Conservation (phyloP, 352 stramenopile species). For the Globisporangium echinulatum region DNA sequence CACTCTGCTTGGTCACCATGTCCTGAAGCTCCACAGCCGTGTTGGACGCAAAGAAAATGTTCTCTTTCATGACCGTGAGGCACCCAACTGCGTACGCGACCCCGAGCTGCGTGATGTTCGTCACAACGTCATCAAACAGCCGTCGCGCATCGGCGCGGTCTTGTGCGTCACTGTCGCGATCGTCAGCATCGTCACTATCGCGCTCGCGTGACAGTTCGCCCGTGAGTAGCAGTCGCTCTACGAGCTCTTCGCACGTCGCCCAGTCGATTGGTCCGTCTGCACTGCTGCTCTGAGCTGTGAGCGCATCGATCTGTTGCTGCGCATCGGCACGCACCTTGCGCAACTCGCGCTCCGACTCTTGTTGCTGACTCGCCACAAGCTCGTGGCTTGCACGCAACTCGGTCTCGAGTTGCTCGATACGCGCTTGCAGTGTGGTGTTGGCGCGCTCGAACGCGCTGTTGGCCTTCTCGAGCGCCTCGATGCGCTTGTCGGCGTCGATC, state of each 20-base stretch:
- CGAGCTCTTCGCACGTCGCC: conserved; percentile 48
- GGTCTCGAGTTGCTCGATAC: conserved; percentile 36
- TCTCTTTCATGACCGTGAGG: conserved; percentile 57
- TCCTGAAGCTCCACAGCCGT: conserved; percentile 56
- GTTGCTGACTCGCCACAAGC: conserved; percentile 27
- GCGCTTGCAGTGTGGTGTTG: conserved; percentile 37
- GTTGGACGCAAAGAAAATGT: conserved; percentile 58
- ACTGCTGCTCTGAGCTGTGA: conserved; percentile 1
- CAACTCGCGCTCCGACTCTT: conserved; percentile 27
- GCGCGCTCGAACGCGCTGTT: conserved; percentile 37
- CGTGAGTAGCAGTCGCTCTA: conserved; percentile 41
- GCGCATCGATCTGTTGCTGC: conserved; percentile 21
- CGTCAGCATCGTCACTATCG: neutral
- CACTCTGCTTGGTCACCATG: conserved; percentile 42
- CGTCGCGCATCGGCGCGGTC: conserved; percentile 14
- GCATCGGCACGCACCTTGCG: conserved; percentile 20
- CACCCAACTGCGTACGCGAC: conserved; percentile 49
- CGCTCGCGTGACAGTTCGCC: conserved; percentile 35
- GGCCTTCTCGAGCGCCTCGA: conserved; percentile 42
- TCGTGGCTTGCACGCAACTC: conserved; percentile 28
- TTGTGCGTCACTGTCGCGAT: conserved; percentile 8
- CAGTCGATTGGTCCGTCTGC: conserved; percentile 29
- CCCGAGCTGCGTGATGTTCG: conserved; percentile 35
- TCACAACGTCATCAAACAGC: conserved; percentile 26
- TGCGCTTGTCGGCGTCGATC: conserved; percentile 55